These are phyloP conservation scores for Sordaria brevicollis DNA, from an alignment of 495 filamentous ascomycete species.

Conservation along the genomic window DNA sequence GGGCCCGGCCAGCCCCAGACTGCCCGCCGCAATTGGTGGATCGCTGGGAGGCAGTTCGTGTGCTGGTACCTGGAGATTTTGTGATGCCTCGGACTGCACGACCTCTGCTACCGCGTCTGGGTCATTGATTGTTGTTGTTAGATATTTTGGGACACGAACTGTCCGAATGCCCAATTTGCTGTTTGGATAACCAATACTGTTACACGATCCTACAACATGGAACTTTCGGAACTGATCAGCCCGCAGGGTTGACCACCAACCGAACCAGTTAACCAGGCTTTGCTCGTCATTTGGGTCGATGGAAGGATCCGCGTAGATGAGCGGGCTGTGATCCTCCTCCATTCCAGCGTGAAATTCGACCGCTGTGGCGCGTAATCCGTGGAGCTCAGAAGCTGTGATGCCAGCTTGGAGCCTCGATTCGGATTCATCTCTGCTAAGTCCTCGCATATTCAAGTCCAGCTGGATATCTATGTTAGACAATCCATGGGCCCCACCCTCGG, in stretches of 20 bases:
- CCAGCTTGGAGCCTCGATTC: slow-evolving; percentile 14
- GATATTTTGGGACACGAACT: slow-evolving; percentile 30
- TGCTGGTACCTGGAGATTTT: background rate
- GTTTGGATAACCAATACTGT: slow-evolving; percentile 4
- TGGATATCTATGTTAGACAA: background rate
- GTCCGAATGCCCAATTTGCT: slow-evolving; percentile 21
- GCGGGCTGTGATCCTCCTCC: slow-evolving; percentile 25
- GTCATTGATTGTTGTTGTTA: slow-evolving; percentile 24
- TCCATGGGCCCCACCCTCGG: background rate
- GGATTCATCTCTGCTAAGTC: slow-evolving; percentile 16
- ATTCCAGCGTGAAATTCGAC: slow-evolving; percentile 6
- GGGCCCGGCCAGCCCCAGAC: background rate
- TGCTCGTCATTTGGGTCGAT: slow-evolving; percentile 45
- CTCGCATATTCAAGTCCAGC: slow-evolving; percentile 10
- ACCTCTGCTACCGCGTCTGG: slow-evolving; percentile 25
- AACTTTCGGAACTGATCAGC: slow-evolving; percentile 38
- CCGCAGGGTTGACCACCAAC: slow-evolving; percentile 38
- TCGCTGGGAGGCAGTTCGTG: background rate
- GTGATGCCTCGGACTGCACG: slow-evolving; percentile 4
- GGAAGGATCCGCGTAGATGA: slow-evolving; percentile 29
- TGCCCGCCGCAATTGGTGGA: background rate
- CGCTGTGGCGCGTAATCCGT: slow-evolving; percentile 1
- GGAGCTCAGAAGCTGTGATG: slow-evolving; percentile 14
- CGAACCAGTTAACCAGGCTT: slow-evolving; percentile 43
- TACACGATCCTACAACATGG: slow-evolving; percentile 33